phyloP scores from a whole-genome alignment of 2,329 filamentous ascomycete genomes.

The Pseudogymnoascus sp. region DNA sequence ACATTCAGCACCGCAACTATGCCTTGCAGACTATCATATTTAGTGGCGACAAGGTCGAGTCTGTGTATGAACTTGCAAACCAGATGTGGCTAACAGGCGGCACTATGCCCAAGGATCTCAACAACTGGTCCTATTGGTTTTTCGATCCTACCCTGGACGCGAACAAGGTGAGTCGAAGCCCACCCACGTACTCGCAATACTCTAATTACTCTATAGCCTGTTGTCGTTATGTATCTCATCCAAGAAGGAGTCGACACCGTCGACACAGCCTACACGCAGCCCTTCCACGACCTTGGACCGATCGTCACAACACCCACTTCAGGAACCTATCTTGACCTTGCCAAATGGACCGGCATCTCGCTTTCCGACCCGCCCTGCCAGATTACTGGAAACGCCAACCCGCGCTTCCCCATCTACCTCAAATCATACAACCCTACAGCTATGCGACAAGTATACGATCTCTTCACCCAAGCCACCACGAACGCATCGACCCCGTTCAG shows the following conservation, averaged over 20 bases:
- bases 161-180: constrained; percentile 29
- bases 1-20: constrained; percentile 31
- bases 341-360: constrained; percentile 36
- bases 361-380: constrained; percentile 30
- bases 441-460: constrained; percentile 24
- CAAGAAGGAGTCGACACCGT: constrained; percentile 36
- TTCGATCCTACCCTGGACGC: constrained; percentile 35
- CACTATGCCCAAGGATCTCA: constrained; percentile 36
- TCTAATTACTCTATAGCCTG: constrained; percentile 25
- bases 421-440: constrained; percentile 19
- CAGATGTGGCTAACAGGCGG: constrained; percentile 36
- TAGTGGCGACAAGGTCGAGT: constrained; percentile 40
- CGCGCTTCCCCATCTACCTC: constrained; percentile 21
- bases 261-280: constrained; percentile 33
- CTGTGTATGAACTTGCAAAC: constrained; percentile 39
- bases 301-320: constrained; percentile 26
- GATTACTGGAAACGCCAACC: constrained; percentile 22
- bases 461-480: constrained; percentile 26
- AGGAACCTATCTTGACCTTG: constrained; percentile 40
- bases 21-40: constrained; percentile 37
- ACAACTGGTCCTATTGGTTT: constrained; percentile 43
- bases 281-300: constrained; percentile 37
- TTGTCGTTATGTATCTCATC: constrained; percentile 36
- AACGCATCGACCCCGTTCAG: constrained; percentile 26
- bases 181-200: constrained; percentile 11